Base-by-base conservation (phyloP, 768 basidiomycete genomes). In the Hypsizygus marmoreus region DNA sequence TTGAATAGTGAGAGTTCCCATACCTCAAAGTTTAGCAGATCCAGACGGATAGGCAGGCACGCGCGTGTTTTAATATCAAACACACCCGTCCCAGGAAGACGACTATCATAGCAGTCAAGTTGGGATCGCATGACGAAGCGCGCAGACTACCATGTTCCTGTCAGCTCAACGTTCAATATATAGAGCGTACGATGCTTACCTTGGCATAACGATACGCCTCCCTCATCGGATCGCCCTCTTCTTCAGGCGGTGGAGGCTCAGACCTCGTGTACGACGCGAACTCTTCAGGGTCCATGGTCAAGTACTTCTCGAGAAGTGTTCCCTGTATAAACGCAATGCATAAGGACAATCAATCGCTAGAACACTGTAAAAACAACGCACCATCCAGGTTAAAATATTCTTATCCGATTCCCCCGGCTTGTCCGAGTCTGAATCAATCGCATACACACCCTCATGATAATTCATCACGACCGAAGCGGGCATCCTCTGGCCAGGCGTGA, bases 11-110 rank as follows among this genome's bases (percentile, higher is more conserved):
- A 24, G 26, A 25, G 20, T 29, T 6, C 25, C 34, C 32, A 42
- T 43, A 88, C 88, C 68, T 82, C 77, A 54, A 80, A 88, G 63
- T 98, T 97, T 43, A 92, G 71, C 9, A 88, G 67, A 61, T 98
- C 95, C 61, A 89, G 70, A 2, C 95, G 83, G 35, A 97, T 84
- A 0, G 90, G 81, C 19, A 91, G 65, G 24, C 84, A 87, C 0
- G 93, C 94, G 36, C 95, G 81, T 0, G 95, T 97, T 67, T 99
- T 99, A 67, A 98, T 84, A 61, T 99, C 95, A 56, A 99, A 99
- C 1, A 95, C 84, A 22, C 92, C 93, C 0, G 84, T 86, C 1
- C 93, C 94, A 4, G 95, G 95, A 23, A 98, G 69, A 32, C 88
- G 77, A 10, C 67, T 55, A 58, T 97, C 90, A 1, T 82, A 69